These are phyloP conservation scores for Cucumis melo DNA, from an alignment of 306 rosid genomes.

Conservation along the genomic window DNA sequence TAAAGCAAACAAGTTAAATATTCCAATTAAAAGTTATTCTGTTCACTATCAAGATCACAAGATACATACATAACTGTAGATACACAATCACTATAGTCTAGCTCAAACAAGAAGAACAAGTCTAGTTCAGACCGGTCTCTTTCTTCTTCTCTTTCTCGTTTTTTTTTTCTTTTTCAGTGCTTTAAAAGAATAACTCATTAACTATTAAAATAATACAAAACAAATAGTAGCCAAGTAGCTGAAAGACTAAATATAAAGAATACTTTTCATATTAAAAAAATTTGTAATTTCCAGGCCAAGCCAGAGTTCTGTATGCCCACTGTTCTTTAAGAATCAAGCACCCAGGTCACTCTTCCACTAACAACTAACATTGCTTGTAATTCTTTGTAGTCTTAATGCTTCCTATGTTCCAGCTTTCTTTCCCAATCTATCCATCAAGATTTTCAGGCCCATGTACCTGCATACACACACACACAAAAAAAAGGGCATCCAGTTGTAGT, in stretches of 20 bases:
- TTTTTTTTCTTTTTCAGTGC: neutral
- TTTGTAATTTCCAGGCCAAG: neutral
- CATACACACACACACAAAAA: neutral
- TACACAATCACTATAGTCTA: neutral
- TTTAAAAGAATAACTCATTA: neutral
- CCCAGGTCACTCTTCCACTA: slow-evolving; percentile 19
- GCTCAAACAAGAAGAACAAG: neutral
- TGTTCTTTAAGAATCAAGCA: slow-evolving; percentile 23
- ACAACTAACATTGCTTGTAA: neutral
- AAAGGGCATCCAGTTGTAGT: neutral
- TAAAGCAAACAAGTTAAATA: neutral
- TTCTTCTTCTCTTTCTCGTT: neutral
- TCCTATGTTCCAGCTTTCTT: neutral
- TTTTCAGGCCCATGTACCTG: slow-evolving; percentile 9
- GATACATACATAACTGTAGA: neutral
- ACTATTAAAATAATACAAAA: neutral
- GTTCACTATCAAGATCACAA: neutral
- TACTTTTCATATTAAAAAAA: neutral
- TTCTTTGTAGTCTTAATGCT: neutral
- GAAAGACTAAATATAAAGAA: slow-evolving; percentile 3
- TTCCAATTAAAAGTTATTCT: neutral
- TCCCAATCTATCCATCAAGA: slow-evolving; percentile 7
- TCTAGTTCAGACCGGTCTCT: neutral
- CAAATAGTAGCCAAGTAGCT: neutral
- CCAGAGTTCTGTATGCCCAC: slow-evolving; percentile 17